Percentiles rank a stretch among this genome's conserved stretches.
Evolutionary conservation across 139 green algal species (phyloP).

Genomic region (Ettlia oleoabundans): DNA sequence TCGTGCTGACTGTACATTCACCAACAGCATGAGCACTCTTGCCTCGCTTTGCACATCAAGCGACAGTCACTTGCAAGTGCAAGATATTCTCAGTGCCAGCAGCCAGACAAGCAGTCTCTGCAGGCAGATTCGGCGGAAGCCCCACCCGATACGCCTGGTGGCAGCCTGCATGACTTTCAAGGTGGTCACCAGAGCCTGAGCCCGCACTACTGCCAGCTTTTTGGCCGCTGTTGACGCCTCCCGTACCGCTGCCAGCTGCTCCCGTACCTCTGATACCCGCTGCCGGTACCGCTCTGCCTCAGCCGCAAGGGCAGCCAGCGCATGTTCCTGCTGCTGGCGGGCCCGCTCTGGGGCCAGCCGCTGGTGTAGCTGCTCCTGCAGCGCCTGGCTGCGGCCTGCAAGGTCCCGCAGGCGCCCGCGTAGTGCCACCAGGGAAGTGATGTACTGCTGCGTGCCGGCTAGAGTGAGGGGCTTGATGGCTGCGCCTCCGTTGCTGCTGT

Average conservation of each 20-base stretch:
- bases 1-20: too few relatives aligned
- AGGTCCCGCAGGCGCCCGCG: constrained; percentile 28
- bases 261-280: background rate
- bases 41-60: too few relatives aligned
- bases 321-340: background rate
- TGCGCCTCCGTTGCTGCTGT: background rate
- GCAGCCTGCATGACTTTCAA: constrained; percentile 33
- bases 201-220: constrained; percentile 20
- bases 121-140: too few relatives aligned
- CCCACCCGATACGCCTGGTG: constrained; percentile 30
- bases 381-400: constrained; percentile 7
- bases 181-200: constrained; percentile 40
- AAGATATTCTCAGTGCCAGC: too few relatives aligned
- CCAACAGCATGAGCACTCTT: too few relatives aligned
- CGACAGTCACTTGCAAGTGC: too few relatives aligned
- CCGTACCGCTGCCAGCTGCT: constrained; percentile 10
- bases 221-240: background rate
- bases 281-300: constrained; percentile 6
- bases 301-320: background rate
- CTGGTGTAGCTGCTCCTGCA: background rate
- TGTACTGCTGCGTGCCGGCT: constrained; percentile 10
- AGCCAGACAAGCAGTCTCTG: too few relatives aligned
- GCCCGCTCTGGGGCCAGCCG: background rate
- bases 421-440: constrained; percentile 12
- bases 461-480: background rate